Base-by-base conservation (phyloP, 75 land plant species). In the Cupressus sempervirens region DNA sequence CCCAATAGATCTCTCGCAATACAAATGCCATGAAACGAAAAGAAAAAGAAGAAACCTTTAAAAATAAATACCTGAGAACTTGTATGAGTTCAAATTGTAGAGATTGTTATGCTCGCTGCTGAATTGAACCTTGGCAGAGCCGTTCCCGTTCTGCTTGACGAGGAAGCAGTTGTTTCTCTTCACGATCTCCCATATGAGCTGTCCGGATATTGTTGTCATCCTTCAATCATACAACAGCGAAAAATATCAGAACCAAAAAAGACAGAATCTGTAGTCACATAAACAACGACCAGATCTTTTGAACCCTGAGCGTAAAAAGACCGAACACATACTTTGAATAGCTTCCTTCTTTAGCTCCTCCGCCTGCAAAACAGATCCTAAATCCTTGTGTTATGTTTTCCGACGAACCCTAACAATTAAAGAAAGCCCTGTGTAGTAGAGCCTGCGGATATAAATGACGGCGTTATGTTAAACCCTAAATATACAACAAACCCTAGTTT, bases 171-270 rank as follows among this genome's bases (percentile, higher is more conserved):
- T 95, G 92, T 94, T 95, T 88, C 90, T 94, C 93, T 97, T 97
- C 86, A 97, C 94, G 74, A 97, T 90, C 94, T 93, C 92, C 99
- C 99, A 97, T 48, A 97, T 73, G 81, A 97, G 86, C n/a, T 86
- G 88, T 13, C 91, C 89, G 12, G 98, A 93, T 26, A 92, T 88
- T 23, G 92, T 84, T 76, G 93, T 89, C 95, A 92, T 93, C 23
- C 13, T 76, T 10, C 20, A 40, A 41, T 68, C 41, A 56, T 32
- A 23, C 75, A 43, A 70, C 48, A 56, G 20, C 16, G 3, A 56
- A 56, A 18, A 56, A 20, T 4, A 6, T 18, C 20, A 56, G 20
- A 26, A n/a, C n/a, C n/a, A n/a, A 53, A 62, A 30, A 32, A 2
- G 5, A 20, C 0, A 84, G 5, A 56, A 56, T 16, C 20, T 16